Base-by-base conservation (phyloP, 2,329 filamentous ascomycete genomes). In the Colletotrichum eleusines region DNA sequence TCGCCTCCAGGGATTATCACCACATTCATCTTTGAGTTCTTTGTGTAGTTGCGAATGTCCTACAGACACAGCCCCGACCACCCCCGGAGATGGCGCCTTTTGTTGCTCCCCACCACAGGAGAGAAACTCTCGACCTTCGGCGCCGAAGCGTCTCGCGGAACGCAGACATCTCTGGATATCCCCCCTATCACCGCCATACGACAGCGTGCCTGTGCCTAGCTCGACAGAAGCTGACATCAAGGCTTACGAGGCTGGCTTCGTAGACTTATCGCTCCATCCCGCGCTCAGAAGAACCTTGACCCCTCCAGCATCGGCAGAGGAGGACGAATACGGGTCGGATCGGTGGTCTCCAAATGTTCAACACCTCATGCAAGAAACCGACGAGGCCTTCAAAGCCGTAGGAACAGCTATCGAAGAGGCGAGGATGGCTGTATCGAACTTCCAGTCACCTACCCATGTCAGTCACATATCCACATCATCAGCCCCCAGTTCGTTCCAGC, bases 381-480 rank as follows among this genome's bases (percentile, higher is more conserved):
- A 88, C 71, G 80, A 84, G 67, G 84, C 86, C 35, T 87, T 87
- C 76, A 81, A 82, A 75, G 80, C 82, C 16, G 81, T 85, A 31
- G 83, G 81, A 3, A 78, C 76, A 61, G 81, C 81, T 23, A 76
- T 87, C 48, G 78, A 78, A 44, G 80, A 85, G 63, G 79, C 80
- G 23, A 78, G 77, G 67, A 69, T 77, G 26, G 69, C 75, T 23
- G 76, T 77, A n/a, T 76, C 74, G n/a, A 70, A 54, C 48, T 71
- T 70, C 4, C 48, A 64, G 12, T 28, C 40, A 11, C 20, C 54
- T 28, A 18, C 28, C 28, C 23, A 68, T 51, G 54, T 28, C 3
- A 35, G 31, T 26, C 44, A 12, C 28, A n/a, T 12, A 18, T 44
- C 73, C 16, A 28, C 40, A 48, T 57, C 59, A 23, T 50, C 59